These are phyloP conservation scores for Aeschynomene evenia DNA, from an alignment of 306 rosid species.

Conservation along the genomic window DNA sequence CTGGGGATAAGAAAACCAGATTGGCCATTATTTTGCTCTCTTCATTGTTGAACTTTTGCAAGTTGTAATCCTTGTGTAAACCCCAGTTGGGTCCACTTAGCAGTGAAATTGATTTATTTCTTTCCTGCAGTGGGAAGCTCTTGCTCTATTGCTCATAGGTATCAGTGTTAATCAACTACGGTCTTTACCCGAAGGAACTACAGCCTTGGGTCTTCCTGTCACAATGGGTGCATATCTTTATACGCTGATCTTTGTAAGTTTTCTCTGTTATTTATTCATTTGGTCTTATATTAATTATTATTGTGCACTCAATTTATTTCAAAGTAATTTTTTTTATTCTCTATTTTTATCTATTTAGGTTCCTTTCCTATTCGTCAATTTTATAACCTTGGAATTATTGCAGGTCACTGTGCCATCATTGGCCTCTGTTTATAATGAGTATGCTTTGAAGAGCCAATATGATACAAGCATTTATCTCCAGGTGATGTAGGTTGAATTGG, in stretches of 20 bases:
- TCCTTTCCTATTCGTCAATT: conserved; percentile 12
- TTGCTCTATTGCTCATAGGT: conserved; percentile 91
- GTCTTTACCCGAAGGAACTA: conserved; percentile 75
- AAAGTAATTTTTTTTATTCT: background rate
- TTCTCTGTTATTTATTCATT: conserved; percentile 24
- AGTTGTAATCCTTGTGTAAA: conserved; percentile 22
- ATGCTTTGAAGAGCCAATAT: conserved; percentile 98
- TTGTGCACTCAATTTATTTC: conserved; percentile 3
- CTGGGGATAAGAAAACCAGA: background rate
- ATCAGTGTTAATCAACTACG: conserved; percentile 92
- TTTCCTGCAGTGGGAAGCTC: conserved; percentile 94
- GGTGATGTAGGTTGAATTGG: conserved; percentile 46
- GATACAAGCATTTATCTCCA: conserved; percentile 99
- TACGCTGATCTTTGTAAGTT: conserved; percentile 83
- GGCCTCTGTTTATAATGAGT: conserved; percentile 98
- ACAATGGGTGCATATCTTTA: conserved; percentile 77
- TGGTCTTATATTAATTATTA: background rate
- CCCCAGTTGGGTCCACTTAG: conserved; percentile 8
- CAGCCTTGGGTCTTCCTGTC: conserved; percentile 72
- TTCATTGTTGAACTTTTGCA: background rate
- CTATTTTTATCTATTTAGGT: conserved; percentile 1
- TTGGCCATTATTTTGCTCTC: conserved; percentile 13
- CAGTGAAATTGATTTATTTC: conserved; percentile 24
- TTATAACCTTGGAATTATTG: conserved; percentile 35
- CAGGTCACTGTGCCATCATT: conserved; percentile 96